A percentile compares a stretch with the other conserved stretches of the same genome.
Evolutionary conservation across 257 asterid species (phyloP).

Genomic region (Salvia rosmarinus): DNA sequence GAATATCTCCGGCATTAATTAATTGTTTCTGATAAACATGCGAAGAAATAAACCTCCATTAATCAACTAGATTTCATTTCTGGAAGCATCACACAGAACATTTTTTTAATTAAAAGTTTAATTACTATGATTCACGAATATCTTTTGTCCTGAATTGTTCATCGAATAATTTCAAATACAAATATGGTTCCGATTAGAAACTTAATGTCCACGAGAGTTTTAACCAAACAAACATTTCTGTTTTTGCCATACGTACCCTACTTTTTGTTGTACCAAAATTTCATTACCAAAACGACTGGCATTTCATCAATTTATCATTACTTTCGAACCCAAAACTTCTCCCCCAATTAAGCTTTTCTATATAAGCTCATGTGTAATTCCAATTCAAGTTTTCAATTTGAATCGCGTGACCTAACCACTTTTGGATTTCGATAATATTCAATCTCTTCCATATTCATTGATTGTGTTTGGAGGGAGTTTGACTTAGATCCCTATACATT

Average conservation of each 20-base stretch:
- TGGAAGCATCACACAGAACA: background rate
- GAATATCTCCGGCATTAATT: background rate
- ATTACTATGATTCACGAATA: no score
- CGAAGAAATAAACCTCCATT: background rate
- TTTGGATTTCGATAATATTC: background rate
- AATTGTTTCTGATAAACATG: background rate
- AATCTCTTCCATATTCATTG: background rate
- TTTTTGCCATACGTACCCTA: background rate
- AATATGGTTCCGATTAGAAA: no score
- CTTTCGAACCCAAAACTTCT: conserved; percentile 21
- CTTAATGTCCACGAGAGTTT: background rate
- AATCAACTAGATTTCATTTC: background rate
- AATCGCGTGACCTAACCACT: conserved; percentile 35
- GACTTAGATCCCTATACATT: background rate
- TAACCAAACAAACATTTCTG: background rate
- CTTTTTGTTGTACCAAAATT: conserved; percentile 11
- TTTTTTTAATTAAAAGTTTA: no score
- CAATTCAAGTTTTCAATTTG: conserved; percentile 8
- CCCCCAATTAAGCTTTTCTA: conserved; percentile 14
- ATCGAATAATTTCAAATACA: no score
- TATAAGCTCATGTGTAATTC: conserved; percentile 16
- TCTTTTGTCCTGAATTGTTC: no score
- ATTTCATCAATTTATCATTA: conserved; percentile 31
- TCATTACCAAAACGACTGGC: background rate
- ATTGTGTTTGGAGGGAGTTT: background rate